phyloP scores from a whole-genome alignment of 306 rosid genomes.

The Citrullus amarus region DNA sequence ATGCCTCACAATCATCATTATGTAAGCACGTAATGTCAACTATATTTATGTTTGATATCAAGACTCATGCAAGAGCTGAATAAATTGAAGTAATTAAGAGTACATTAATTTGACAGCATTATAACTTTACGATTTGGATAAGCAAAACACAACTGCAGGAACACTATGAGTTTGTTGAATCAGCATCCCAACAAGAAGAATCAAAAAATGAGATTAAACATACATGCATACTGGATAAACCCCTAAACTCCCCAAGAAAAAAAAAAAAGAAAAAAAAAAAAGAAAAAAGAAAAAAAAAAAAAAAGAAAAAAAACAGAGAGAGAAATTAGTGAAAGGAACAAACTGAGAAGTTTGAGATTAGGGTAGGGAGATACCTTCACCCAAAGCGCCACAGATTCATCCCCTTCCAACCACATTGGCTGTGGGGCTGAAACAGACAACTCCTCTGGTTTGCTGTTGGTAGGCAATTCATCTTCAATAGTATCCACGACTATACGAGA shows the following conservation, averaged over 20 bases:
- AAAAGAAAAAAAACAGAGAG: neutral
- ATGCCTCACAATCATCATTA: neutral
- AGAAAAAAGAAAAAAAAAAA: no score
- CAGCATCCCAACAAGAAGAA: neutral
- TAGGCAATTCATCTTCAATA: constrained; percentile 48
- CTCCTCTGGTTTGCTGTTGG: constrained; percentile 53
- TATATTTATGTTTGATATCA: neutral
- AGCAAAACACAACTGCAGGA: neutral
- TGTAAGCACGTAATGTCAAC: neutral
- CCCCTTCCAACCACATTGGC: constrained; percentile 81
- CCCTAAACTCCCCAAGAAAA: neutral
- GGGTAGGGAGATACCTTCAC: constrained; percentile 53
- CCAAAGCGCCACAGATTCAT: constrained; percentile 86
- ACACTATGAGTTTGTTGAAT: neutral
- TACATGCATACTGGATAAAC: neutral
- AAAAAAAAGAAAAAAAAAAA: no score
- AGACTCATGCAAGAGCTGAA: neutral
- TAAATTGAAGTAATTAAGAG: neutral
- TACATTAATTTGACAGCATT: neutral
- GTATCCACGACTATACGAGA: constrained; percentile 41
- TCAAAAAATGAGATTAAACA: neutral
- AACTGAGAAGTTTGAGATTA: neutral
- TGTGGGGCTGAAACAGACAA: constrained; percentile 53
- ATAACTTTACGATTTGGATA: neutral
- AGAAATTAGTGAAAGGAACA: neutral